Evolutionary conservation across 1,284 basidiomycete species (phyloP), one percentile per base, ranked within the genome.

Genomic region (Inonotus hispidus): DNA sequence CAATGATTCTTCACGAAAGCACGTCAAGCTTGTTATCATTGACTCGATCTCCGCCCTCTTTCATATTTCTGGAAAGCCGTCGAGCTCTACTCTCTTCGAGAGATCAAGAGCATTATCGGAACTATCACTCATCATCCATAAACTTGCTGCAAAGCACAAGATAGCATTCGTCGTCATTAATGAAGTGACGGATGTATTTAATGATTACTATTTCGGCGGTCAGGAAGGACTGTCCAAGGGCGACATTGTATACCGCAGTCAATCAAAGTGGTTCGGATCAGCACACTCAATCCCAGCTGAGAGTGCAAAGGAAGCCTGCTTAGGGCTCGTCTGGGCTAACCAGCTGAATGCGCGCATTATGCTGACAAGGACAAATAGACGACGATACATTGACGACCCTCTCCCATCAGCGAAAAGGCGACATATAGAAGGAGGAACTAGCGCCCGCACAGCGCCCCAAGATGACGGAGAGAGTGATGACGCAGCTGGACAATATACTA

Each of bases 261-360:
- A 96, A 69, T 80, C 86, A 0, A 80, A 82, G 4, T 87, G 87
- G 81, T 95, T 96, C 70, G 82, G 82, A 38, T 81, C 87, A 39
- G 82, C 81, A 8, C 79, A 85, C 61, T 81, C 76, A 60, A 67
- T 82, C 38, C 75, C 79, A 46, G 78, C 80, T 46, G 84, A 88
- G 68, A 74, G 77, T 61, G 73, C 71, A 59, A 92, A 93, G 69
- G 90, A 94, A 72, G 93, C 90, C 0, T 83, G 83, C 41, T 74
- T 98, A 1, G 95, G 95, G 0, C 83, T 95, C 54, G 86, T 87
- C 1, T 98, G 95, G 95, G 88, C 93, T 8, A 95, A 95, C 71
- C 88, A 91, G 64, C 78, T 97, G 62, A 95, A 95, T 65, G 80
- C 80, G 2, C 81, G 95, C 11, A 80, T 97, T 59, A 87, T 96